These are phyloP conservation scores for Aspergillus sclerotiicarbonarius DNA, from an alignment of 495 filamentous ascomycete genomes.

Conservation along the genomic window DNA sequence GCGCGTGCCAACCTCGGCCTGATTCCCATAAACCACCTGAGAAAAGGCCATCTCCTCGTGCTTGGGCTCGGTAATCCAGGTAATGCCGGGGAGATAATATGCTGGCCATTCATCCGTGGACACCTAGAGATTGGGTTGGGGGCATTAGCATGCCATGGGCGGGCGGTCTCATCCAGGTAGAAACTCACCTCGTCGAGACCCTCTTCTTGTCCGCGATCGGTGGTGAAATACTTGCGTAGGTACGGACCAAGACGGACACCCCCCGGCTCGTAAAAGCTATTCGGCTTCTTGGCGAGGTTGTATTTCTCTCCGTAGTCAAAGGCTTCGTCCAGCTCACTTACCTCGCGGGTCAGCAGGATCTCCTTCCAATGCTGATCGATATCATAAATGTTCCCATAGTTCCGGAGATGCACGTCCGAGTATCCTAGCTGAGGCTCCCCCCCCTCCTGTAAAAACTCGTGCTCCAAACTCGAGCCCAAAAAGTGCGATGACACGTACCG, in stretches of 20 bases:
- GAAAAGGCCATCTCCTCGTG: conserved; percentile 23
- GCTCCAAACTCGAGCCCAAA: no score
- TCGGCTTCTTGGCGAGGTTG: no score
- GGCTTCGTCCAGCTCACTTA: no score
- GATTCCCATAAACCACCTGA: conserved; percentile 24
- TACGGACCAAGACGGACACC: conserved; percentile 4
- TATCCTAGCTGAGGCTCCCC: no score
- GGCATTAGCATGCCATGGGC: background rate
- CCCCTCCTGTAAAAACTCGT: no score
- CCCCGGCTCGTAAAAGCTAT: background rate
- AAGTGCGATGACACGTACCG: no score
- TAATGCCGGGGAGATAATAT: conserved; percentile 15
- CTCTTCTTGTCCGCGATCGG: background rate
- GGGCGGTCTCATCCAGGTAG: background rate
- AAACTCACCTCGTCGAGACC: background rate
- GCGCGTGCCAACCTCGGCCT: conserved; percentile 2
- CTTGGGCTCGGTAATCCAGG: conserved; percentile 19
- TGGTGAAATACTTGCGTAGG: background rate
- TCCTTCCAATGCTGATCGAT: no score
- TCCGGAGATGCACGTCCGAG: no score
- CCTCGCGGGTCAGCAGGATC: no score
- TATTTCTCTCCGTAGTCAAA: background rate
- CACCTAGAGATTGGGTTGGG: background rate
- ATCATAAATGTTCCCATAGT: no score
- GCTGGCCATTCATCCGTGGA: conserved; percentile 5